Base-by-base conservation (phyloP, 495 filamentous ascomycete species). In the Rusavskia elegans region DNA sequence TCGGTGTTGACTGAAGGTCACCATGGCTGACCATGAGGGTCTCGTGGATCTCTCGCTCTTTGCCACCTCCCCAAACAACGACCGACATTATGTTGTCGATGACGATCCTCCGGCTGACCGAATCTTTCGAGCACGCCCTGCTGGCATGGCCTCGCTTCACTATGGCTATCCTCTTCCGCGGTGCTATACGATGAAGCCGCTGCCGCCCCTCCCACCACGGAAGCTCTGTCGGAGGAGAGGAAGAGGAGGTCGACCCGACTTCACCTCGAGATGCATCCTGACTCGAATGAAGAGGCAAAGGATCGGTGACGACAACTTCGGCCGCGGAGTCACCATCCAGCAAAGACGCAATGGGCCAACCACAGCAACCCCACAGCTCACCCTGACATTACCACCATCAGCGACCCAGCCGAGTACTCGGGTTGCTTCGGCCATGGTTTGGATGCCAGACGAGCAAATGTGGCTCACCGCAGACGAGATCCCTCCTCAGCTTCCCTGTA, bases 361-460 rank as follows among this genome's bases (percentile, higher is more conserved):
- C 19, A 40, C 39, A 27, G 40, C 55, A 17, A 35, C 55, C 21
- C 57, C 59, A 51, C 52, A 51, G 20, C 55, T 59, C 25, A 59
- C 50, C 5, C 27, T 59, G 19, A 54, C 59, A 17, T 36, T 57
- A 32, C 54, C 57, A 53, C 48, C 45, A n/a, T 53, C 54, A 10
- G 25, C 41, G 10, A 29, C 38, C 19, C 50, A 29, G 5, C 21
- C 50, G 7, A 17, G 10, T 42, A 29, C 45, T n/a, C 45, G 37
- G 37, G 48, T 27, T 19, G 36, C 17, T 32, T 59, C 59, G 10
- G 50, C 52, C 27, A 59, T 62, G 57, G 48, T 54, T 21, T 62
- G 59, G 59, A 57, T 62, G 54, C 54, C 57, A 30, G 57, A 62
- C 7, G 59, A 59, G 50, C 57, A 62, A 46, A 62, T 59, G 59